Base-by-base conservation (phyloP, 345 rosid species). In the Eutrema yunnanense region DNA sequence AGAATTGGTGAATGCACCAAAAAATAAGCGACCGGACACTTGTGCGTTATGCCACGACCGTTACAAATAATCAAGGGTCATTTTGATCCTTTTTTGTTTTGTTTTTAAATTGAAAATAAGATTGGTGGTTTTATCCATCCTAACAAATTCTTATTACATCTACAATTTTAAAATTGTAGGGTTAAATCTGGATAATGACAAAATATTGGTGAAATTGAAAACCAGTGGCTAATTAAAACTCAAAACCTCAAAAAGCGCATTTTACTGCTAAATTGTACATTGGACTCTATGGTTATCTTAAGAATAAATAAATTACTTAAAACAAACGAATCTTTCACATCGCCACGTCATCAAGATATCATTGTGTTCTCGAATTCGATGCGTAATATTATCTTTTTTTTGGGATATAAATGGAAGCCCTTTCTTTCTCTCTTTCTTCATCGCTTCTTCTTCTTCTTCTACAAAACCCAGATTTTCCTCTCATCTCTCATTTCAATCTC, bases 321-420 rank as follows among this genome's bases (percentile, higher is more conserved):
- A 12, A 36, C 3, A 2, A 36, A 9, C n/a, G 66, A 56, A 67
- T 67, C 73, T 67, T 67, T 50, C 3, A 53, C 51, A 53, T 16
- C 27, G 51, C 79, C 79, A 75, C 79, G 79, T 69, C 79, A 68
- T 16, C 14, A 56, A 22, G 69, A 36, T 29, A 68, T 67, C 41
- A 74, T 34, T 74, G 49, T 33, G 41, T 52, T 68, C 22, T 75
- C 73, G 49, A 61, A 4, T 26, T 75, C 69, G 54, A 61, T 8
- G 57, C 73, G 6, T 30, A 59, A 44, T 53, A 49, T 19, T 29
- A 14, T 62, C 6, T 60, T 6, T 19, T 63, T 34, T 41, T 2
- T 16, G 44, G 2, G 14, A 7, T 1, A 26, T 2, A 14, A 60
- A 52, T 52, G 2, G 3, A 33, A 58, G 32, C 16, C 46, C 43